Conservation (phyloP, 75 land plant genomes). For the Gnetum montanum region DNA sequence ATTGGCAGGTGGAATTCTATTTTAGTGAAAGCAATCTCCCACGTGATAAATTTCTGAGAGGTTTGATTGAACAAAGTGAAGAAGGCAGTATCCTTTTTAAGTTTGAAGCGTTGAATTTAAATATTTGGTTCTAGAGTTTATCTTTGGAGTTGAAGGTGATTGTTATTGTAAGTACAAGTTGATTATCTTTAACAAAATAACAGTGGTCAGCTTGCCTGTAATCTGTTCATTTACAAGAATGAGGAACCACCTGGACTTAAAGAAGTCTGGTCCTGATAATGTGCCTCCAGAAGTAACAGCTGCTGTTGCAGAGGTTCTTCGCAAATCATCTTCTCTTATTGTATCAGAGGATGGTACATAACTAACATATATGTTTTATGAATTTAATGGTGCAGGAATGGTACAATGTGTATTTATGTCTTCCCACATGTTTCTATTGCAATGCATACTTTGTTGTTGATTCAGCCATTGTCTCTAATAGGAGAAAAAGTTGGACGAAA, state of each 20-base stretch:
- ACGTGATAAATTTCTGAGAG: constrained; percentile 58
- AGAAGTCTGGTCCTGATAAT: constrained; percentile 48
- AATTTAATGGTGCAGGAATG: too few species aligned
- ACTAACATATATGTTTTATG: too few species aligned
- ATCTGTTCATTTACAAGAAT: constrained; percentile 78
- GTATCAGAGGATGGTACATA: constrained; percentile 96
- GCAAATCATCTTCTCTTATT: constrained; percentile 53
- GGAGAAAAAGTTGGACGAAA: constrained; percentile 78
- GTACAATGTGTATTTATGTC: too few species aligned
- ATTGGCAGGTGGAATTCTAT: constrained; percentile 97
- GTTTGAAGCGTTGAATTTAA: neutral
- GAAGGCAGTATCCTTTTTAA: constrained; percentile 74
- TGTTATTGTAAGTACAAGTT: neutral
- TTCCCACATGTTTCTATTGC: too few species aligned
- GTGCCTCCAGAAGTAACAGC: constrained; percentile 46
- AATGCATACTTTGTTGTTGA: too few species aligned
- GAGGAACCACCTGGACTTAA: constrained; percentile 64
- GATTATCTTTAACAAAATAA: constrained; percentile 5
- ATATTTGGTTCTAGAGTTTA: neutral
- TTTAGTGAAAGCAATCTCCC: constrained; percentile 97
- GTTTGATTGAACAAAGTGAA: constrained; percentile 50
- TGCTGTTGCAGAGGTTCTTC: constrained; percentile 76
- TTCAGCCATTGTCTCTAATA: constrained; percentile 14
- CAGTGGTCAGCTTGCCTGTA: constrained; percentile 82
- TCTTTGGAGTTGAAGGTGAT: neutral